Percentiles rank a stretch among this genome's conserved stretches.
Evolutionary conservation across 805 yeast species (phyloP).

Genomic region (Pichia nakasei): DNA sequence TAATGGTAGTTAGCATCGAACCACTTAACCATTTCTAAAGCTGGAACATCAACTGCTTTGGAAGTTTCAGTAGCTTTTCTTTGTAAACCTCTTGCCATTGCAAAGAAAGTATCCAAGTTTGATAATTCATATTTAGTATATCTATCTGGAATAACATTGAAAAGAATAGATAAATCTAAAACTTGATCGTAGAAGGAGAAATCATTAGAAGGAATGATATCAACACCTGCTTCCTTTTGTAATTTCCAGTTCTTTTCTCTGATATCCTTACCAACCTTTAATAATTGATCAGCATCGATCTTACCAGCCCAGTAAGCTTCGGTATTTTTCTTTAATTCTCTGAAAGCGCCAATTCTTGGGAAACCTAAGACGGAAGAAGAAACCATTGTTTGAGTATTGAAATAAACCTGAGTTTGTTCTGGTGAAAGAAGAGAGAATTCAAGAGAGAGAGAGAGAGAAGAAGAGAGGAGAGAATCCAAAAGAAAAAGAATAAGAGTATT

Average conservation of each 20-base stretch:
- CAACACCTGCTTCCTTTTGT: slow-evolving; percentile 96
- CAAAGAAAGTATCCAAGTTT: slow-evolving; percentile 87
- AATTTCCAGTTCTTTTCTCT: slow-evolving; percentile 97
- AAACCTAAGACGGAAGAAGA: slow-evolving; percentile 96
- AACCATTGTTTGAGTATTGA: slow-evolving; percentile 59
- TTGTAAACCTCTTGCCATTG: slow-evolving; percentile 99
- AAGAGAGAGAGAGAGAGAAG: background rate
- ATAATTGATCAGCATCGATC: slow-evolving; percentile 75
- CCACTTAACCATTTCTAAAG: slow-evolving; percentile 99
- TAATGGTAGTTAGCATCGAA: slow-evolving; percentile 99
- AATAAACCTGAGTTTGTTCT: too few relatives aligned
- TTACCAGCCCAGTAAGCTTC: slow-evolving; percentile 99
- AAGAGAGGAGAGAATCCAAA: too few relatives aligned
- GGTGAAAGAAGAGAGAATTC: background rate
- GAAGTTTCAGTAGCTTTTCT: slow-evolving; percentile 83
- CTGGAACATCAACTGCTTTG: slow-evolving; percentile 95
- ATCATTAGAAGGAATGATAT: slow-evolving; percentile 93
- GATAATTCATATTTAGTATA: slow-evolving; percentile 87
- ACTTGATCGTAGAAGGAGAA: slow-evolving; percentile 98
- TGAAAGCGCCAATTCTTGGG: slow-evolving; percentile 99
- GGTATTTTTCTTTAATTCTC: slow-evolving; percentile 98
- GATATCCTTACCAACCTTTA: slow-evolving; percentile 89
- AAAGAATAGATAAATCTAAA: slow-evolving; percentile 81
- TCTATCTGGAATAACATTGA: slow-evolving; percentile 95
- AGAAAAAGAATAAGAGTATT: too few relatives aligned